Evolutionary conservation across 177 flowering plant species (phyloP).

Genomic region (Vitis hybrid): DNA sequence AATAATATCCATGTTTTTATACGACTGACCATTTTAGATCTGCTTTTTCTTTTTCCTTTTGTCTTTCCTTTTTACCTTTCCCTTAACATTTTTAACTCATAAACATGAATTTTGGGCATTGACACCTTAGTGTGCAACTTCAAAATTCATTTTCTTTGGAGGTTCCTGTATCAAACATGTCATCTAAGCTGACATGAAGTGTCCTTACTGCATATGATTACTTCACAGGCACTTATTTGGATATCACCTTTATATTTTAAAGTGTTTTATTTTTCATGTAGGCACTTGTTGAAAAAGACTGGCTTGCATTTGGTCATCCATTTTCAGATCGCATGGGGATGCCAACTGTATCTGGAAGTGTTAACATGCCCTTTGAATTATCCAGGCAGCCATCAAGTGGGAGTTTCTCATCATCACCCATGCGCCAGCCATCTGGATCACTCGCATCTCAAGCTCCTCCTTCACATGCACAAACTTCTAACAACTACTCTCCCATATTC

Average conservation of each 20-base stretch:
- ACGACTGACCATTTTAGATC: no score
- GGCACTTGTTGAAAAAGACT: constrained; percentile 98
- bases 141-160: no score
- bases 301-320: constrained; percentile 99
- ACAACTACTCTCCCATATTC: constrained; percentile 87
- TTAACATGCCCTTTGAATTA: constrained; percentile 48
- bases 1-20: no score
- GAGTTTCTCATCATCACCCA: constrained; percentile 64
- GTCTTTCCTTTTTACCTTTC: no score
- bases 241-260: not conserved
- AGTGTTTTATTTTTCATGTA: constrained; percentile 25
- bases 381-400: constrained; percentile 72
- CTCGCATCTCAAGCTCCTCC: constrained; percentile 50
- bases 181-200: no score
- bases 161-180: no score
- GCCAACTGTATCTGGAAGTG: constrained; percentile 61
- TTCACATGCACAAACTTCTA: constrained; percentile 63
- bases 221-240: not conserved
- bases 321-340: constrained; percentile 89
- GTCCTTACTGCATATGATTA: no score
- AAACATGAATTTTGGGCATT: no score
- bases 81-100: no score
- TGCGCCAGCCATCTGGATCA: constrained; percentile 69
- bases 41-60: no score
- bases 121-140: no score